These are phyloP conservation scores for Apiospora pterosperma DNA, from an alignment of 2,329 filamentous ascomycete species.

Conservation along the genomic window DNA sequence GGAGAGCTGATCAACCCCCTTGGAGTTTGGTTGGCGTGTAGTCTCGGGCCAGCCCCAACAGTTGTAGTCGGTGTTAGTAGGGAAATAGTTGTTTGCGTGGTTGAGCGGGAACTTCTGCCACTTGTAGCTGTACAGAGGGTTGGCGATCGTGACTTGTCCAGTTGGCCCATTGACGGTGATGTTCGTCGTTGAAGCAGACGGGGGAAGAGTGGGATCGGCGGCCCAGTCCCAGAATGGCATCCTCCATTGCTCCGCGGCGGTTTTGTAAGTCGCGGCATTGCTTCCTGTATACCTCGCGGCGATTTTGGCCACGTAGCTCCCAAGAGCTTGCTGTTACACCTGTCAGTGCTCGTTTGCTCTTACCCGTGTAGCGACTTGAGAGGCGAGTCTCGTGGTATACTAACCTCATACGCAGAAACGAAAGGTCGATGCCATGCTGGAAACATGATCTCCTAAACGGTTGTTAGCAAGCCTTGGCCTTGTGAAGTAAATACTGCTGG, in stretches of 20 bases:
- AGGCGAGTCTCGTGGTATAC: neutral
- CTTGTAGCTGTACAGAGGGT: conserved; percentile 50
- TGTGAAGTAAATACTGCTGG: conserved; percentile 14
- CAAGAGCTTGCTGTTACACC: conserved; percentile 46
- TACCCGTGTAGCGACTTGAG: neutral
- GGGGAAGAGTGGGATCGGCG: neutral
- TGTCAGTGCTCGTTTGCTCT: neutral
- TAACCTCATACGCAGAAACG: conserved; percentile 50
- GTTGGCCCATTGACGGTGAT: conserved; percentile 35
- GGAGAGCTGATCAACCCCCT: conserved; percentile 34
- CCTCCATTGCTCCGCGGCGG: conserved; percentile 44
- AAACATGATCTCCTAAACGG: conserved; percentile 34
- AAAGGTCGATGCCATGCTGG: conserved; percentile 57
- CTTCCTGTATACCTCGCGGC: conserved; percentile 40
- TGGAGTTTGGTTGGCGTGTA: conserved; percentile 32
- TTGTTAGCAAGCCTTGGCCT: neutral
- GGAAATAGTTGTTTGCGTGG: conserved; percentile 28
- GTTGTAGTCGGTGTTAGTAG: conserved; percentile 28
- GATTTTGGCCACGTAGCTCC: conserved; percentile 41
- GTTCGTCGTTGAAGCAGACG: conserved; percentile 14
- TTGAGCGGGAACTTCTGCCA: conserved; percentile 40
- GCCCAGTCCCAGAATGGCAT: conserved; percentile 27
- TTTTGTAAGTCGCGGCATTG: conserved; percentile 33
- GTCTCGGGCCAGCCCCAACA: conserved; percentile 32
- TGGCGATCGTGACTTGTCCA: conserved; percentile 37